These are phyloP conservation scores for Lachnum nothofagi DNA, from an alignment of 2,329 filamentous ascomycete species.

Conservation along the genomic window DNA sequence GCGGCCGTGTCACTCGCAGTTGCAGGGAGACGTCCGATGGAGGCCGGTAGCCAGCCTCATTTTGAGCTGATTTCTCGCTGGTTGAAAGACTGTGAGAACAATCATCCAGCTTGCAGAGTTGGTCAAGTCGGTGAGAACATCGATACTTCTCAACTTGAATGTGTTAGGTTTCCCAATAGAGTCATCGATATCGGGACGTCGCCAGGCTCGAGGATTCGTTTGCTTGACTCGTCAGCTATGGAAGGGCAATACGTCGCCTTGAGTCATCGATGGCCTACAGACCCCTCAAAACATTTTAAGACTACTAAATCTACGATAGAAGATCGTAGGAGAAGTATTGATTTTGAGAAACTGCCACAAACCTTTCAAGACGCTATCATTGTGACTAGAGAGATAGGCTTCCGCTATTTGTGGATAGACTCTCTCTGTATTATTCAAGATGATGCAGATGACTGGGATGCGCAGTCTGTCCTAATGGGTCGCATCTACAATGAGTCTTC, in stretches of 20 bases:
- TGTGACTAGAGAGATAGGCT: slow-evolving; percentile 4
- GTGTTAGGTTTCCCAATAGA: slow-evolving; percentile 1
- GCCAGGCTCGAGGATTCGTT: neutral
- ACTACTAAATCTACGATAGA: neutral
- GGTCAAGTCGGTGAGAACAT: neutral
- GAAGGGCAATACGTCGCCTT: neutral
- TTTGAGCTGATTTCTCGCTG: neutral
- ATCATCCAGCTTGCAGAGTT: slow-evolving; percentile 1
- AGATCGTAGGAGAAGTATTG: neutral
- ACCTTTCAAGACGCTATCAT: slow-evolving; percentile 12
- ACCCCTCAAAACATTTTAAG: neutral
- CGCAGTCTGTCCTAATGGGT: neutral
- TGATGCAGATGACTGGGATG: neutral
- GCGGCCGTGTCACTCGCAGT: neutral
- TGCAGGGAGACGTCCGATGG: neutral
- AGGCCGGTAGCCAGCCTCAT: neutral
- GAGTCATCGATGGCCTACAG: neutral
- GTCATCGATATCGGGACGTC: neutral
- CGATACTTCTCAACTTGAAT: neutral
- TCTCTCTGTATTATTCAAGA: slow-evolving; percentile 15
- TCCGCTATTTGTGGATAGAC: slow-evolving; percentile 13
- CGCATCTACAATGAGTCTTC: neutral
- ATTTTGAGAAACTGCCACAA: neutral
- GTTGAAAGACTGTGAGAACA: neutral
- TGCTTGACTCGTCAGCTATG: neutral